Evolutionary conservation across 2,329 filamentous ascomycete genomes (phyloP), one percentile per base, ranked within the genome.

Genomic region (Orbilia blumenaviensis): DNA sequence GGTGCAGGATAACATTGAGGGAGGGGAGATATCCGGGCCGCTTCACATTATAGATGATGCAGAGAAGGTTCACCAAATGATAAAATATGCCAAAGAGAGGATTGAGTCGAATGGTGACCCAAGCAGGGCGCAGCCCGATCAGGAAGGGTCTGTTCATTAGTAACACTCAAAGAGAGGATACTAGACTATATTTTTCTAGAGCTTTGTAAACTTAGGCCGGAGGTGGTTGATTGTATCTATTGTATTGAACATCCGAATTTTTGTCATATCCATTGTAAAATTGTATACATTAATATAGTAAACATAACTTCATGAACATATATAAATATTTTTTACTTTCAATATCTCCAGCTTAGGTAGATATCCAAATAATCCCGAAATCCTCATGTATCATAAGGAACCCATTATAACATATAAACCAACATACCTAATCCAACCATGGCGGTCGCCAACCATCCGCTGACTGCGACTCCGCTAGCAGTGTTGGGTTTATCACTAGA

Each of bases 41-140:
- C 21, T 76, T 23, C 72, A 76, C 66, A 1, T 69, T n/a, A 48
- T 66, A 4, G 46, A 76, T 12, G 60, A 76, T 29, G 64, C 50
- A 12, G 72, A 60, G 25, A 58, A 61, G 21, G 38, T 76, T 14
- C 48, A 66, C 12, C 14, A 9, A 3, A 25, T 76, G 7, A 10
- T 76, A 2, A 36, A 66, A n/a, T 16, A 27, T 52, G 32, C 69
- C 21, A 69, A 56, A n/a, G 10, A 34, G 2, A 42, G 27, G 14
- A 42, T 44, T 3, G 46, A 56, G 56, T 25, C 38, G 1, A 9
- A 10, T 23, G 32, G 16, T 27, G 62, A 56, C 14, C 29, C 6
- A 12, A 34, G 29, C 25, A 25, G 48, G 14, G n/a, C n/a, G n/a
- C n/a, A n/a, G n/a, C n/a, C n/a, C n/a, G n/a, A n/a, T n/a, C n/a